Conservation (phyloP, 164 flowering plant genomes). For the Tinospora cordifolia region DNA sequence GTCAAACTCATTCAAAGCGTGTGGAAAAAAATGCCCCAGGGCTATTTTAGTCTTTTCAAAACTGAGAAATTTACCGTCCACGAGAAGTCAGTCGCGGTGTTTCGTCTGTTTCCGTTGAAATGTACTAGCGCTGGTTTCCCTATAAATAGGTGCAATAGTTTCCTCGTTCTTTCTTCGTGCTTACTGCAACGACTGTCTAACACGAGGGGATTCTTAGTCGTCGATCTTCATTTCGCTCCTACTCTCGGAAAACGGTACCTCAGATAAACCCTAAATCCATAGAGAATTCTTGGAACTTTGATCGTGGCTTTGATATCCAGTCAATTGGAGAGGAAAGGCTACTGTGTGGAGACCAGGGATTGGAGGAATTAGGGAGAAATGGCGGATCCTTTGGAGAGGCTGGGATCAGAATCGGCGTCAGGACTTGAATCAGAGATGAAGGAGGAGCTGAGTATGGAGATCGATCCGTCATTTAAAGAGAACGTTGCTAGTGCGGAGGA, state of each 20-base stretch:
- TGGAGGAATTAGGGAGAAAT: conserved; percentile 14
- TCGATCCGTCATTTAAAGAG: conserved; percentile 65
- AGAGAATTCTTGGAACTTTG: too few species aligned
- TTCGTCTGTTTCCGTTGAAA: too few species aligned
- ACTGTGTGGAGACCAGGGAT: not conserved
- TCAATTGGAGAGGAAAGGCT: not conserved
- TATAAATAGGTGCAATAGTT: not conserved
- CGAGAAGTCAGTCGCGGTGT: too few species aligned
- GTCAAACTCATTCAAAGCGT: too few species aligned
- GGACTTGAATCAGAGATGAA: conserved; percentile 37
- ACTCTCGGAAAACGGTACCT: not conserved
- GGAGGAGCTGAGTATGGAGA: conserved; percentile 74
- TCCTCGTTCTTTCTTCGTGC: not conserved
- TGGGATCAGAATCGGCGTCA: conserved; percentile 40
- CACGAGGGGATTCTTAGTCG: not conserved
- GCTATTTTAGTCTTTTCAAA: too few species aligned
- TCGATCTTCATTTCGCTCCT: not conserved
- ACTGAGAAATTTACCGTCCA: too few species aligned
- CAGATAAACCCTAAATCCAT: not conserved
- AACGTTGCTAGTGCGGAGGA: conserved; percentile 71
- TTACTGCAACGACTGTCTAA: not conserved
- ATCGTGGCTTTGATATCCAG: not conserved
- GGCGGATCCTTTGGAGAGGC: conserved; percentile 51
- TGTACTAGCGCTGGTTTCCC: too few species aligned
- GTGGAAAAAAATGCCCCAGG: too few species aligned